phyloP scores from a whole-genome alignment of 495 filamentous ascomycete genomes.

The Podospora bellae-mahoneyi region DNA sequence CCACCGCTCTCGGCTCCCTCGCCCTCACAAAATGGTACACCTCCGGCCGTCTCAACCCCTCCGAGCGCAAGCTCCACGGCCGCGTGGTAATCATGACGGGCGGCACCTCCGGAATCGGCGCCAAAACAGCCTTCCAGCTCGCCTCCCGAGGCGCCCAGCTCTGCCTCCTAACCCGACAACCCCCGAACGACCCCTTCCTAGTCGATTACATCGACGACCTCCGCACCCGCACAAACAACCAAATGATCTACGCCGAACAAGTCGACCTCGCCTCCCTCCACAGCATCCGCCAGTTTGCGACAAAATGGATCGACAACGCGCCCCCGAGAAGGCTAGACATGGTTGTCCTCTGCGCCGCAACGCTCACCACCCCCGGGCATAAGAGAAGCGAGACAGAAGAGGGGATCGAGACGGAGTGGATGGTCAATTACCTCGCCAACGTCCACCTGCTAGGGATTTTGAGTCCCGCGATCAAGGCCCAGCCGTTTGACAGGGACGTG shows the following conservation, averaged over 20 bases:
- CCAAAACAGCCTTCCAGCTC: slow-evolving; percentile 66
- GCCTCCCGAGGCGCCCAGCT: slow-evolving; percentile 84
- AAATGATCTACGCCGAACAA: slow-evolving; percentile 91
- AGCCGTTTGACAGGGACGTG: slow-evolving; percentile 91
- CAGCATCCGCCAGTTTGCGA: slow-evolving; percentile 90
- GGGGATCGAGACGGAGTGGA: slow-evolving; percentile 85
- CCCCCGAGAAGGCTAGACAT: slow-evolving; percentile 90
- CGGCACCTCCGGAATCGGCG: slow-evolving; percentile 91
- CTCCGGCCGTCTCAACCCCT: slow-evolving; percentile 66
- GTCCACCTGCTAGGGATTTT: slow-evolving; percentile 92
- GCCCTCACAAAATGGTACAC: slow-evolving; percentile 73
- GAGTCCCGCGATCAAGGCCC: slow-evolving; percentile 78
- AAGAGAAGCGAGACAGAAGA: slow-evolving; percentile 59
- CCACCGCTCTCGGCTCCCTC: slow-evolving; percentile 57
- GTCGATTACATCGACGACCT: slow-evolving; percentile 90
- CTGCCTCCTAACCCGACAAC: slow-evolving; percentile 80
- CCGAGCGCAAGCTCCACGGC: slow-evolving; percentile 85
- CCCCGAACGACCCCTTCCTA: slow-evolving; percentile 78
- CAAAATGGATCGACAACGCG: slow-evolving; percentile 95
- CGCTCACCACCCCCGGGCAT: slow-evolving; percentile 61
- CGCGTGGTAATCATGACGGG: slow-evolving; percentile 93
- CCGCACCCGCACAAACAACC: slow-evolving; percentile 72
- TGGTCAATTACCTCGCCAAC: slow-evolving; percentile 91
- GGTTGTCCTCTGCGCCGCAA: slow-evolving; percentile 80
- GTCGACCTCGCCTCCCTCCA: slow-evolving; percentile 84